A percentile compares a stretch with the other conserved stretches of the same genome.
phyloP scores from a whole-genome alignment of 1,284 basidiomycete species.

The Testicularia cyperi region DNA sequence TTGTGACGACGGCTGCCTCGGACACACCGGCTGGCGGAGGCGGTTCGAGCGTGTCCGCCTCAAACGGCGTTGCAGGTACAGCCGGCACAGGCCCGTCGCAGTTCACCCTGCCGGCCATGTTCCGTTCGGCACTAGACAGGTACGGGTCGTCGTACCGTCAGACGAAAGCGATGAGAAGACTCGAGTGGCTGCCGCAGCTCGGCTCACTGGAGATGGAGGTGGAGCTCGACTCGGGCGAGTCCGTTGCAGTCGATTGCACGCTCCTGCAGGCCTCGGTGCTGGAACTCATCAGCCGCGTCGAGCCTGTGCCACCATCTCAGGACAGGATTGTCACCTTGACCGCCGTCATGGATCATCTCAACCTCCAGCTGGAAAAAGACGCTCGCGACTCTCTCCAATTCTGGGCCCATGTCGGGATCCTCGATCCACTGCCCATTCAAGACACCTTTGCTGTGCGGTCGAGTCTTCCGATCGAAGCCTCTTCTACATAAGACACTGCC shows the following conservation, averaged over 20 bases:
- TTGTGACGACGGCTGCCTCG: constrained; percentile 5
- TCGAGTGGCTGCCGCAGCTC: constrained; percentile 48
- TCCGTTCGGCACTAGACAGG: constrained; percentile 34
- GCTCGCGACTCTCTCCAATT: constrained; percentile 28
- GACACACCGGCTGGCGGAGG: neutral
- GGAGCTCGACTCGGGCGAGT: constrained; percentile 37
- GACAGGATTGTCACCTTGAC: constrained; percentile 18
- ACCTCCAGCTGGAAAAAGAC: constrained; percentile 27
- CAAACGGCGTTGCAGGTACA: too few species aligned
- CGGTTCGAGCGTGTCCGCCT: too few species aligned
- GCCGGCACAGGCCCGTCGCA: constrained; percentile 7
- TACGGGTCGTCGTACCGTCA: constrained; percentile 22
- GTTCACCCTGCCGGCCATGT: constrained; percentile 43
- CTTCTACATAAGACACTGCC: too few species aligned
- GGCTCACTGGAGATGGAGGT: constrained; percentile 46
- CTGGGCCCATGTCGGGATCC: constrained; percentile 12
- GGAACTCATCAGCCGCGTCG: constrained; percentile 18
- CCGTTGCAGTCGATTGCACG: constrained; percentile 23
- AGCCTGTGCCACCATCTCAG: neutral
- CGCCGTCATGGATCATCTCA: constrained; percentile 34
- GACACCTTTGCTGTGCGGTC: constrained; percentile 30
- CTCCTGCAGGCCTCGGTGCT: constrained; percentile 26
- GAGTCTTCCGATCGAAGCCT: too few species aligned
- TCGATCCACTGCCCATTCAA: constrained; percentile 7
- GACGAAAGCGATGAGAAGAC: constrained; percentile 31